Conservation (phyloP, 2,329 filamentous ascomycete genomes). For the Blastomyces silverae region DNA sequence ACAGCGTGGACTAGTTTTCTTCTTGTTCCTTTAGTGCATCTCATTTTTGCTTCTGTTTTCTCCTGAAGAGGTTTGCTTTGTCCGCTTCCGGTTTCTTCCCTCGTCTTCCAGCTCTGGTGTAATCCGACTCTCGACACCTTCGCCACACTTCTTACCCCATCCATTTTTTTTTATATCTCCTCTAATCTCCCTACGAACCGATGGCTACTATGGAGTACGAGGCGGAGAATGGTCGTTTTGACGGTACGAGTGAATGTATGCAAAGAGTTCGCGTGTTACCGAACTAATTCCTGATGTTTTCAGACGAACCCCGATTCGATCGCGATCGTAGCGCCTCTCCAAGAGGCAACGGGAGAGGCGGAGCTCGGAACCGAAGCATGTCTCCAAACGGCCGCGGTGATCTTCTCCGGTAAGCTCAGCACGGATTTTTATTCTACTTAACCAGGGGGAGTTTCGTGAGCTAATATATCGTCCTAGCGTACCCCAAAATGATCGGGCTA, state of each 20-base stretch:
- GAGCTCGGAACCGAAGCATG: slow-evolving; percentile 53
- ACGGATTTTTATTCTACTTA: not conserved
- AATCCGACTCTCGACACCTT: slow-evolving; percentile 10
- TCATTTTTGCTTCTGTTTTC: not conserved
- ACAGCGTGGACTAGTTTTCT: not conserved
- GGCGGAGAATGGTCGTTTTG: slow-evolving; percentile 58
- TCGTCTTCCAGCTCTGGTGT: not conserved
- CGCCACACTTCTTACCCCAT: slow-evolving; percentile 23
- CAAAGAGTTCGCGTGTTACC: slow-evolving; percentile 15
- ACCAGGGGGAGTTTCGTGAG: not conserved
- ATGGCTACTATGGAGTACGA: slow-evolving; percentile 57
- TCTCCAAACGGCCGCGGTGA: slow-evolving; percentile 55
- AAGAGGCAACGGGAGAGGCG: slow-evolving; percentile 48
- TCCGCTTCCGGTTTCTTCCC: not conserved
- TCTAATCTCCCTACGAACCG: slow-evolving; percentile 8
- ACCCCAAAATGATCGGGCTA: slow-evolving; percentile 40
- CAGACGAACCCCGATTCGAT: slow-evolving; percentile 57
- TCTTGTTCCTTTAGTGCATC: not conserved
- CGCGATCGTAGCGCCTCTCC: slow-evolving; percentile 62
- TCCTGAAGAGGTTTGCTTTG: not conserved
- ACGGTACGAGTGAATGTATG: slow-evolving; percentile 47
- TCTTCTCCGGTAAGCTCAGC: slow-evolving; percentile 43
- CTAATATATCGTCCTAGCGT: slow-evolving; percentile 1
- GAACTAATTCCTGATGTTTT: slow-evolving; percentile 19
- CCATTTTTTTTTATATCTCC: not conserved